A percentile compares a stretch with the other conserved stretches of the same genome.
Conservation (phyloP, 2,329 filamentous ascomycete species). For the Passalora sequoiae region DNA sequence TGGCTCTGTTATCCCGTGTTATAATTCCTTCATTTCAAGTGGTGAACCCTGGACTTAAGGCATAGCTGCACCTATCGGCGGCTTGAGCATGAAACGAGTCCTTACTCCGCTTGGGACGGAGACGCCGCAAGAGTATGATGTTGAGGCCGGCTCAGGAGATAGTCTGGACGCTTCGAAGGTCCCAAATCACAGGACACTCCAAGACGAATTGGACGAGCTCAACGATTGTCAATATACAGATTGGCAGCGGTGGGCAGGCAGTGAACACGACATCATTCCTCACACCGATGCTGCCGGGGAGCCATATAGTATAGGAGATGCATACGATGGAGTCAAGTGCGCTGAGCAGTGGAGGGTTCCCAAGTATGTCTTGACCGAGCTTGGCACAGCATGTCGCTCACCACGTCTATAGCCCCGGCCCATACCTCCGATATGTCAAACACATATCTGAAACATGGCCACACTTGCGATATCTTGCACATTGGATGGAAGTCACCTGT, state of each 20-base stretch:
- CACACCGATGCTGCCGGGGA: conserved; percentile 20
- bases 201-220: background rate
- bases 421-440: conserved; percentile 23
- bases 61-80: background rate
- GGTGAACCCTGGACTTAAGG: too few species aligned
- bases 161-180: background rate
- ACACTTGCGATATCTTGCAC: conserved; percentile 22
- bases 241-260: conserved; percentile 1
- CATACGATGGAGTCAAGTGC: conserved; percentile 16
- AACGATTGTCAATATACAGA: background rate
- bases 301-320: conserved; percentile 22
- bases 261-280: conserved; percentile 7
- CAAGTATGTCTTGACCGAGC: conserved; percentile 1
- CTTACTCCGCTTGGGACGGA: background rate
- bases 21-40: too few species aligned
- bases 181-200: background rate
- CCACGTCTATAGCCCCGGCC: conserved; percentile 9
- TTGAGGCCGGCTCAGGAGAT: conserved; percentile 1
- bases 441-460: conserved; percentile 12
- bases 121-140: background rate
- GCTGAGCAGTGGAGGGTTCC: conserved; percentile 14
- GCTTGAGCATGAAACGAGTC: background rate
- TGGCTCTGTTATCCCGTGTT: too few species aligned
- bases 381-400: background rate
- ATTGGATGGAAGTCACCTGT: conserved; percentile 26